Percentiles rank a stretch among this genome's conserved stretches.
These are phyloP conservation scores for Macrocybe sp. DNA, from an alignment of 1,284 basidiomycete genomes.

Conservation along the genomic window DNA sequence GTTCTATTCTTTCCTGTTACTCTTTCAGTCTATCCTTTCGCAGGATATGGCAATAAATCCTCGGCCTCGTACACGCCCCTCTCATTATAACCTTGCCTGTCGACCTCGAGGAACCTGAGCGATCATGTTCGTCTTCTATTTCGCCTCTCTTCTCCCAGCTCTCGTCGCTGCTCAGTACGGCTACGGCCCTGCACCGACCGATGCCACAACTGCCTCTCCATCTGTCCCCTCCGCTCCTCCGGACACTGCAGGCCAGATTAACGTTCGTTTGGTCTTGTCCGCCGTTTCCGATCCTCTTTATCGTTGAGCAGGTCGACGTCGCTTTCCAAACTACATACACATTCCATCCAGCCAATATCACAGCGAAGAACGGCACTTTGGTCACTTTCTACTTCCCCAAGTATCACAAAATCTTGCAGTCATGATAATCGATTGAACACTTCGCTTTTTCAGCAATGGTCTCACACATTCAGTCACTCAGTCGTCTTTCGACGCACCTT, in stretches of 20 bases:
- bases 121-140: constrained; percentile 18
- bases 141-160: constrained; percentile 27
- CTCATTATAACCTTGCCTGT: constrained; percentile 5
- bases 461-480: constrained; percentile 51
- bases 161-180: constrained; percentile 37
- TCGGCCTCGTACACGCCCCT: not conserved
- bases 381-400: constrained; percentile 52
- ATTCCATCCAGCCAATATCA: constrained; percentile 43
- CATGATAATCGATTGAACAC: not conserved
- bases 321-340: constrained; percentile 31
- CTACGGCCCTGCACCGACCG: constrained; percentile 17
- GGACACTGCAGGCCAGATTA: constrained; percentile 34
- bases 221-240: constrained; percentile 41
- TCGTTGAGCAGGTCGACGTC: constrained; percentile 39
- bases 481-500: constrained; percentile 43
- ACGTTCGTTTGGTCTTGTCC: constrained; percentile 27
- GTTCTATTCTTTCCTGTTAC: too few relatives aligned
- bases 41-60: not conserved
- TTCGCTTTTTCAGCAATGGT: constrained; percentile 14
- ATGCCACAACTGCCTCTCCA: constrained; percentile 22
- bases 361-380: constrained; percentile 40
- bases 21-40: not conserved
- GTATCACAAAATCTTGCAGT: constrained; percentile 23
- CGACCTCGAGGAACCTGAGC: too few relatives aligned
- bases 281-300: not conserved